Conservation (phyloP, 2,329 filamentous ascomycete genomes). For the Trichoderma cornu-damae region DNA sequence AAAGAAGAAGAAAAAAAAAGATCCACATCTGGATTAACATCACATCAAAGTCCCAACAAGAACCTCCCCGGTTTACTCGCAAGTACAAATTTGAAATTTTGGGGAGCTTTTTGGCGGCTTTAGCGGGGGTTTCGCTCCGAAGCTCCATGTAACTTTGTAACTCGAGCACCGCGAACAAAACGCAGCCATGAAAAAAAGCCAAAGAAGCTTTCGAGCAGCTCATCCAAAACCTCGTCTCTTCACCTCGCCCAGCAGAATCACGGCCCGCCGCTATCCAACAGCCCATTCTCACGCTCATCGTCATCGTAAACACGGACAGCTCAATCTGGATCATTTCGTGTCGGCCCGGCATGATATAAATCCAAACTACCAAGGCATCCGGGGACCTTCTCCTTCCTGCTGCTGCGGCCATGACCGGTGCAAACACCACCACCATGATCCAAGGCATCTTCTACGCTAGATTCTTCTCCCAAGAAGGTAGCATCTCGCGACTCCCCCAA, state of each 20-base stretch:
- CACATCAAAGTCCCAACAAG: too few relatives aligned
- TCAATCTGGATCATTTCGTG: background rate
- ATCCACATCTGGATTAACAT: too few relatives aligned
- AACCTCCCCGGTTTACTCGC: too few relatives aligned
- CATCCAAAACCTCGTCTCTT: background rate
- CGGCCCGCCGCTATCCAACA: background rate
- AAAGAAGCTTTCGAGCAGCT: background rate
- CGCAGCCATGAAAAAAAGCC: too few relatives aligned
- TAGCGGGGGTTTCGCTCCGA: too few relatives aligned
- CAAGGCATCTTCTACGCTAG: slow-evolving; percentile 66
- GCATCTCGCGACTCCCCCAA: slow-evolving; percentile 14
- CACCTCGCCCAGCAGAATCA: background rate
- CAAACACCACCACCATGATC: slow-evolving; percentile 50
- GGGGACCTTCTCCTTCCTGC: background rate
- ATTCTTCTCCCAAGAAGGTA: slow-evolving; percentile 62
- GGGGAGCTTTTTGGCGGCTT: too few relatives aligned
- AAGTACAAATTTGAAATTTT: too few relatives aligned
- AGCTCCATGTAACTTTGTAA: too few relatives aligned
- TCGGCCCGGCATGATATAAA: background rate
- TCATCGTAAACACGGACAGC: background rate
- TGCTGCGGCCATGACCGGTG: slow-evolving; percentile 9
- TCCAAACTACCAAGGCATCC: too few relatives aligned
- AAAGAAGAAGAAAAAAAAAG: too few relatives aligned
- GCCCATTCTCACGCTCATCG: too few relatives aligned
- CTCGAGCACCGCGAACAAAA: too few relatives aligned